Evolutionary conservation across 192 early-diverging fungal genomes (phyloP), one percentile per base, ranked within the genome.

Genomic region (Coemansia sp.): DNA sequence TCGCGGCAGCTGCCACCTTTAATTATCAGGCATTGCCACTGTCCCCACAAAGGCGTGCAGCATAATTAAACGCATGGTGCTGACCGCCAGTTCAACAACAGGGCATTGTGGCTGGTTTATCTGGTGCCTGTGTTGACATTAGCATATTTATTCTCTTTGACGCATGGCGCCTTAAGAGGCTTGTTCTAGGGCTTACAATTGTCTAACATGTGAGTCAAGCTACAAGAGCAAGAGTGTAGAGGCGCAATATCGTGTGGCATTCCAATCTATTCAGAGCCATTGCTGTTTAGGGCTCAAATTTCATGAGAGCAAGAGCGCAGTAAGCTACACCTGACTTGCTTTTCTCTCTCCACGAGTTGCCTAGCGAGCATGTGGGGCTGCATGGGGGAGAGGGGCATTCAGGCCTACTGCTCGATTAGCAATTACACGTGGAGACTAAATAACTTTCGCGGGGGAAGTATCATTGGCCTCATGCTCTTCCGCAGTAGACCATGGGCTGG

Each of bases 301-400:
- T 7, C 14, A 5, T 0, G 14, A 50, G 46, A 14, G 46, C 24
- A 15, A 24, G 19, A 29, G 14, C 46, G 26, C 46, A 50, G 46
- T 50, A 50, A 50, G 15, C 1, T 7, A 7, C 46, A 15, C 24
- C 46, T 50, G 46, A 19, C 22, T 18, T 50, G 14, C 27, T 26
- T 32, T 32, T 32, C n/a, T n/a, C n/a, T n/a, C n/a, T n/a, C n/a
- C 21, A 46, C 21, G 43, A 46, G 22, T n/a, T 22, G 26, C 22
- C 26, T 46, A 14, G 17, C 43, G 3, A 14, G 9, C 5, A 50
- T 26, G 22, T 12, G 46, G 22, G 44, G 46, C 29, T 32, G 46
- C 46, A 14, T 22, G 46, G 46, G 46, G 41, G 46, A 50, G 29
- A 29, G 46, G 46, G 46, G 46, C 46, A 50, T 50, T 50, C 46